A percentile compares a stretch with the other conserved stretches of the same genome.
Conservation (phyloP, 106 monocot genomes). For the Platanthera zijinensis region DNA sequence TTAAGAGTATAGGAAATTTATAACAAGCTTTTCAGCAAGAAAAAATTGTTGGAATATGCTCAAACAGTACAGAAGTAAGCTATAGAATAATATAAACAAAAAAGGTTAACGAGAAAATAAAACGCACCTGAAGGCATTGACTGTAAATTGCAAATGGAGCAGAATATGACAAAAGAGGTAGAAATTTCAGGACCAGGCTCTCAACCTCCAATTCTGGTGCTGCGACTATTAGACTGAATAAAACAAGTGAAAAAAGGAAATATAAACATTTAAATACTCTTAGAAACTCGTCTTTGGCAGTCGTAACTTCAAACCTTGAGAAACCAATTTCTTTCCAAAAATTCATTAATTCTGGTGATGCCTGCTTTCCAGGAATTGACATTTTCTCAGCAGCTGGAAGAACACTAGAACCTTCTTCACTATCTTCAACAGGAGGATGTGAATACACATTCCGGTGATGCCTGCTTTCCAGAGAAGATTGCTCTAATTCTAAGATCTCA, state of each 20-base stretch:
- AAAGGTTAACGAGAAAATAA: not conserved
- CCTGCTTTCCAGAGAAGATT: not conserved
- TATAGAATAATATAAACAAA: not conserved
- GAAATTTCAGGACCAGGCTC: slow-evolving; percentile 47
- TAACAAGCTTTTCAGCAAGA: not conserved
- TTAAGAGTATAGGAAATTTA: not conserved
- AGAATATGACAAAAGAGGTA: slow-evolving; percentile 80
- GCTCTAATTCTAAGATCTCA: not conserved
- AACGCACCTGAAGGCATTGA: slow-evolving; percentile 74
- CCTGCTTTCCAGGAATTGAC: slow-evolving; percentile 36
- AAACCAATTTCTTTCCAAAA: slow-evolving; percentile 73
- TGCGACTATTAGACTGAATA: slow-evolving; percentile 80
- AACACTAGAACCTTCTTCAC: slow-evolving; percentile 6
- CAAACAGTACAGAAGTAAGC: not conserved
- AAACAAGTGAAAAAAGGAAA: slow-evolving; percentile 1
- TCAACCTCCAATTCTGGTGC: slow-evolving; percentile 58
- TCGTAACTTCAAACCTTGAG: slow-evolving; percentile 40
- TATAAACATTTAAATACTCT: not conserved
- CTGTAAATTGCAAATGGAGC: slow-evolving; percentile 86
- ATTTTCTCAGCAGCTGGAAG: slow-evolving; percentile 24
- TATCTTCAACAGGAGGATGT: slow-evolving; percentile 15
- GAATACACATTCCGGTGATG: not conserved
- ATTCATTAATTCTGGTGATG: slow-evolving; percentile 42
- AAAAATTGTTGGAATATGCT: not conserved
- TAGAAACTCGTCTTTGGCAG: not conserved